Percentiles rank a stretch among this genome's conserved stretches.
phyloP scores from a whole-genome alignment of 1,139 yeast genomes.

The Protomyces macrosporus region DNA sequence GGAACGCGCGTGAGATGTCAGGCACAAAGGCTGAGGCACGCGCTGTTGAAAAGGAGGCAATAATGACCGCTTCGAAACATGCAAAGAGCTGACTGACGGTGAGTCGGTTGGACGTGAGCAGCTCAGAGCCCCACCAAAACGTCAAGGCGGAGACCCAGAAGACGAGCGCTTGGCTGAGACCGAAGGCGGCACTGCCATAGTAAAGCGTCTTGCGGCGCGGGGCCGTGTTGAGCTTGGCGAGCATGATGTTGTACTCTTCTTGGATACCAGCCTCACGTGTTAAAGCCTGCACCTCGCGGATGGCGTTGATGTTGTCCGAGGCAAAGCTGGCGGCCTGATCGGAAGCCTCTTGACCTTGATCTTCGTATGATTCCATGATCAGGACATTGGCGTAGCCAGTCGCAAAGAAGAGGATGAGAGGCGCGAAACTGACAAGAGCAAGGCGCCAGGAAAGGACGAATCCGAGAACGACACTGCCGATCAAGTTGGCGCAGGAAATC shows the following conservation, averaged over 20 bases:
- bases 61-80: constrained; percentile 41
- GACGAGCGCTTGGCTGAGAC: constrained; percentile 34
- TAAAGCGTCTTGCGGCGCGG: constrained; percentile 48
- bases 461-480: constrained; percentile 67
- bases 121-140: constrained; percentile 36
- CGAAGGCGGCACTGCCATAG: constrained; percentile 43
- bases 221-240: constrained; percentile 47
- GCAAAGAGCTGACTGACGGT: constrained; percentile 30
- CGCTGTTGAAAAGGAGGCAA: constrained; percentile 42
- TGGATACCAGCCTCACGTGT: constrained; percentile 53
- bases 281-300: constrained; percentile 50
- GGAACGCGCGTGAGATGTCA: constrained; percentile 54
- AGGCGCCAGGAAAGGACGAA: constrained; percentile 61
- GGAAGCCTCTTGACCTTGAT: constrained; percentile 43
- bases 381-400: constrained; percentile 71
- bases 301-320: constrained; percentile 47
- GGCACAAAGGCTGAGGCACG: constrained; percentile 48
- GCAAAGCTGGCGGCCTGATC: constrained; percentile 48
- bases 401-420: constrained; percentile 60
- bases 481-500: constrained; percentile 44
- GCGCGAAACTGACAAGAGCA: constrained; percentile 52
- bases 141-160: constrained; percentile 35
- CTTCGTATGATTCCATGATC: constrained; percentile 69
- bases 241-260: constrained; percentile 49
- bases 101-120: constrained; percentile 31